A percentile compares a stretch with the other conserved stretches of the same genome.
phyloP scores from a whole-genome alignment of 345 rosid species.

The Citrus hindsii region DNA sequence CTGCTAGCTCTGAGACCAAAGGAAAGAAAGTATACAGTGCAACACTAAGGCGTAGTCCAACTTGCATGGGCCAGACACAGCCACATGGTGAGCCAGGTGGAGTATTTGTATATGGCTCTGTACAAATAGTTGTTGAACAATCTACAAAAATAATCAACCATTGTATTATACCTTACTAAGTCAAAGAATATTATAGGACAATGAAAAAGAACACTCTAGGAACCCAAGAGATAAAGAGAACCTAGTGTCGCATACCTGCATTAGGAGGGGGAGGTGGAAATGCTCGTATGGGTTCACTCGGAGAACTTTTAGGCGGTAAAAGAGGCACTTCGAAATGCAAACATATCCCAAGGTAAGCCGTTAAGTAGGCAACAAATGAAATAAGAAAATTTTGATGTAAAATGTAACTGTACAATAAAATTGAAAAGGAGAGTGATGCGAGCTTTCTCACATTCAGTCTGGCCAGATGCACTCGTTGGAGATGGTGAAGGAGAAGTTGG shows the following conservation, averaged over 20 bases:
- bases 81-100: constrained; percentile 95
- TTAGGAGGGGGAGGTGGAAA: constrained; percentile 97
- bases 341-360: constrained; percentile 30
- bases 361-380: constrained; percentile 7
- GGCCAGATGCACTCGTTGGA: constrained; percentile 35
- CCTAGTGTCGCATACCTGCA: constrained; percentile 48
- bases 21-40: constrained; percentile 94
- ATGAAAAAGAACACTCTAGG: constrained; percentile 1
- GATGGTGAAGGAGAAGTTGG: constrained; percentile 61
- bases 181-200: constrained; percentile 4
- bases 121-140: constrained; percentile 69
- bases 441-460: constrained; percentile 39
- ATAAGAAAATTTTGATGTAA: neutral
- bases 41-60: constrained; percentile 71
- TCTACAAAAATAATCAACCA: constrained; percentile 44
- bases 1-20: constrained; percentile 82
- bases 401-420: neutral
- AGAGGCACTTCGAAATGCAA: constrained; percentile 43
- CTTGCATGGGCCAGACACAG: constrained; percentile 95
- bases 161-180: constrained; percentile 8
- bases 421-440: neutral
- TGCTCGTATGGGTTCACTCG: constrained; percentile 47
- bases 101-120: constrained; percentile 81
- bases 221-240: constrained; percentile 6
- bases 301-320: constrained; percentile 39